Base-by-base conservation (phyloP, 139 green algal species). In the Tetradesmus lagerheimii region DNA sequence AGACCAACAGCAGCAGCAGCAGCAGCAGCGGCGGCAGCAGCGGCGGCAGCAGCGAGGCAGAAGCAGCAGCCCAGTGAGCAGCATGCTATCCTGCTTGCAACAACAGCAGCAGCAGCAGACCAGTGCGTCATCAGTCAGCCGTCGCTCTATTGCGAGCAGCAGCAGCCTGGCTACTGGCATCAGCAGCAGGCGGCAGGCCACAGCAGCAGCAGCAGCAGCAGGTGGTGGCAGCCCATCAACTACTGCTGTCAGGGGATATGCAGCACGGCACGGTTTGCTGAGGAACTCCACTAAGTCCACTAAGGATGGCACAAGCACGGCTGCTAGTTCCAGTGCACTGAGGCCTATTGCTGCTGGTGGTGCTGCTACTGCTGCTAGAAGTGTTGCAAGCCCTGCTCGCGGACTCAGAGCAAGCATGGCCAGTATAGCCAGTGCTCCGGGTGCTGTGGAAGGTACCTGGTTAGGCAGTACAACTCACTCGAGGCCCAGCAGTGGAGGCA, bases 161-260 rank as follows among this genome's bases (percentile, higher is more conserved):
- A 76, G 66, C 27, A 38, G 27, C 29, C 50, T 64, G 12, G 50
- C 50, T 5, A 64, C 2, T 25, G 50, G 50, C 50, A 27, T 64
- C 50, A 64, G 50, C 50, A 64, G 50, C 50, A 64, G 50, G 50
- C 20, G 50, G 14, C 50, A 64, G 50, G 2, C 50, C 50, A 25
- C 50, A 20, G 16, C 50, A 64, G 50, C 50, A 64, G 50, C 50
- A 25, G 50, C 50, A 4, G 50, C 50, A 27, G 50, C 50, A n/a
- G n/a, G n/a, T n/a, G n/a, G n/a, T 25, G 50, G 50, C 14, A 64
- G 50, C 50, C 50, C 50, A 25, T 25, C 11, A 20, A 25, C 50
- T 20, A 14, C 50, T 64, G 29, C 27, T 85, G 80, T 85, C 1
- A 85, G 80, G 43, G 80, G 80, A 11, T 85, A 85, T 47, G 80